A percentile compares a stretch with the other conserved stretches of the same genome.
These are phyloP conservation scores for Pulveroboletus frians DNA, from an alignment of 768 basidiomycete genomes.

Conservation along the genomic window DNA sequence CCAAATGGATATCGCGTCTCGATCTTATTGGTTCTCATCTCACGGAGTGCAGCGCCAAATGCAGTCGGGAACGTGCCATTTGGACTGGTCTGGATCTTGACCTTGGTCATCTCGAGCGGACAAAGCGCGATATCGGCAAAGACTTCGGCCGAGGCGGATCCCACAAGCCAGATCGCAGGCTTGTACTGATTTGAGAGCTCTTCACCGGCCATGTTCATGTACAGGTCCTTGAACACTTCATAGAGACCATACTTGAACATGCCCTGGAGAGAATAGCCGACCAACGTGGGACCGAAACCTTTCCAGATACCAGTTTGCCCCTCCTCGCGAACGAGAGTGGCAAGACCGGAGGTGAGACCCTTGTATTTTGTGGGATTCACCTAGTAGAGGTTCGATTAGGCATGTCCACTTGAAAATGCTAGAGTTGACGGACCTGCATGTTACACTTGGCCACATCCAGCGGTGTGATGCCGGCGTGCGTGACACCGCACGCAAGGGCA, in stretches of 20 bases:
- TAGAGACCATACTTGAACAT: slow-evolving; percentile 99
- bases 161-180: slow-evolving; percentile 87
- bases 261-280: slow-evolving; percentile 94
- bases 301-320: slow-evolving; percentile 88
- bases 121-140: slow-evolving; percentile 96
- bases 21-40: slow-evolving; percentile 61
- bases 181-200: slow-evolving; percentile 76
- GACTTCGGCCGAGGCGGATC: slow-evolving; percentile 91
- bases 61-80: slow-evolving; percentile 72
- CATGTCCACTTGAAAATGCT: too few relatives aligned
- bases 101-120: slow-evolving; percentile 91
- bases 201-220: slow-evolving; percentile 87
- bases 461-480: slow-evolving; percentile 83
- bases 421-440: slow-evolving; percentile 60
- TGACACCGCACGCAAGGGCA: slow-evolving; percentile 80
- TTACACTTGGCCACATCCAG: slow-evolving; percentile 89
- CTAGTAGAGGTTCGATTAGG: slow-evolving; percentile 31
- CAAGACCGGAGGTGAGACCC: slow-evolving; percentile 57
- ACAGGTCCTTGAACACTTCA: slow-evolving; percentile 91
- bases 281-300: slow-evolving; percentile 86
- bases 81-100: slow-evolving; percentile 81
- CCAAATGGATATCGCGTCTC: slow-evolving; percentile 85
- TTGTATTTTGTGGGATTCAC: slow-evolving; percentile 74
- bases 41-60: slow-evolving; percentile 64
- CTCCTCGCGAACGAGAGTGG: slow-evolving; percentile 70